Conservation (phyloP, 768 basidiomycete species). For the Coprinellus aureogranulatus region DNA sequence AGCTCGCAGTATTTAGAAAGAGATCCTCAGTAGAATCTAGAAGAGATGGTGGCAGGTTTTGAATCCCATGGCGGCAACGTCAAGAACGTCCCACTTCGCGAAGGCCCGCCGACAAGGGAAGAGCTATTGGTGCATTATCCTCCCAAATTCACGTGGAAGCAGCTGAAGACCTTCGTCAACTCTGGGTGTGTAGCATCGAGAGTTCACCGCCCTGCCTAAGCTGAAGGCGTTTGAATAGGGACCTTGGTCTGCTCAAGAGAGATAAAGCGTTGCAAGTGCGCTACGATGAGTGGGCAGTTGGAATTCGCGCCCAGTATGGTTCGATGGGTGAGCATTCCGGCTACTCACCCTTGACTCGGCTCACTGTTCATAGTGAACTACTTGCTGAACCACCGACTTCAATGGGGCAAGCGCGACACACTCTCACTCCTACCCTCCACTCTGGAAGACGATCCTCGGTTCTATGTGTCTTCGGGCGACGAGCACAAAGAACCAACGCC, state of each 20-base stretch:
- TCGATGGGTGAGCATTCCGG: slow-evolving; percentile 50
- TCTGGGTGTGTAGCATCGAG: slow-evolving; percentile 54
- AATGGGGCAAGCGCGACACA: slow-evolving; percentile 72
- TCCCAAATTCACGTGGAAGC: slow-evolving; percentile 70
- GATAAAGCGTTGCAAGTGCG: slow-evolving; percentile 65
- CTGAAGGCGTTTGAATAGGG: slow-evolving; percentile 40
- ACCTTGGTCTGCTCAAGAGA: slow-evolving; percentile 77
- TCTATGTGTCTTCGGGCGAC: slow-evolving; percentile 4
- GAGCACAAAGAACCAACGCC: slow-evolving; percentile 22
- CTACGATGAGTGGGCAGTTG: slow-evolving; percentile 59
- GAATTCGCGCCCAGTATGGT: slow-evolving; percentile 59
- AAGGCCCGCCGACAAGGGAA: slow-evolving; percentile 66
- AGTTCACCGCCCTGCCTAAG: background rate
- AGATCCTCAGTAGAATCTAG: too few species aligned
- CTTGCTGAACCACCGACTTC: slow-evolving; percentile 63
- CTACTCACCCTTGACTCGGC: slow-evolving; percentile 1
- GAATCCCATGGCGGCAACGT: background rate
- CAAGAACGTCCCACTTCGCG: slow-evolving; percentile 38
- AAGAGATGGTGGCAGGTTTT: too few species aligned
- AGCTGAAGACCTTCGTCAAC: slow-evolving; percentile 75
- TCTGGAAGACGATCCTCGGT: slow-evolving; percentile 32
- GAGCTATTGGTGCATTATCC: slow-evolving; percentile 71
- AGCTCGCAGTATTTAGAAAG: background rate
- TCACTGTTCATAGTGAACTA: slow-evolving; percentile 56
- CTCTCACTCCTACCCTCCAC: slow-evolving; percentile 58